phyloP scores from a whole-genome alignment of 352 stramenopile genomes.

The Phytophthora idaei region DNA sequence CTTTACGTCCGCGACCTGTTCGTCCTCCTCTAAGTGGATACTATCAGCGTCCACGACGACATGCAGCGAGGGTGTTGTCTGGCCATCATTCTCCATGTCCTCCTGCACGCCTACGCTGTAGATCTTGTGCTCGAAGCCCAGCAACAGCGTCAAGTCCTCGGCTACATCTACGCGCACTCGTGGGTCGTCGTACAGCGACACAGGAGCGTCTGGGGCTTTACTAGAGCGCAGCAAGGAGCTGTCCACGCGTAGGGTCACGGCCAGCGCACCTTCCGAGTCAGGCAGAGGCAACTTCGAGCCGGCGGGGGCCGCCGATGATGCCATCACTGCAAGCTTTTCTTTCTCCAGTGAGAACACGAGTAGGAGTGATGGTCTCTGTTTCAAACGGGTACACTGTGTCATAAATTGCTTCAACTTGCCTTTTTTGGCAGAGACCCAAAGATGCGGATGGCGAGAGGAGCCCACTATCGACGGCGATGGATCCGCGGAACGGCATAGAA shows the following conservation, averaged over 20 bases:
- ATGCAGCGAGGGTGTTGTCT: conserved; percentile 6
- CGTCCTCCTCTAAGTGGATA: conserved; percentile 47
- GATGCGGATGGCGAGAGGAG: conserved; percentile 14
- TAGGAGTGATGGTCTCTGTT: conserved; percentile 19
- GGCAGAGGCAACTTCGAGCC: conserved; percentile 5
- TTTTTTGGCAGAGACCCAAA: conserved; percentile 10
- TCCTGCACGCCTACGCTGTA: conserved; percentile 34
- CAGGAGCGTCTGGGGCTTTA: conserved; percentile 5
- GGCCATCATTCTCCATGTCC: conserved; percentile 25
- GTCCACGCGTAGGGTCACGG: conserved; percentile 34
- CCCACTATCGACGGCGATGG: conserved; percentile 12
- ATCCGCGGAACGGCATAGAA: conserved; percentile 28
- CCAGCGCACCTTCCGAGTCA: conserved; percentile 22
- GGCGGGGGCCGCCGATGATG: conserved; percentile 17
- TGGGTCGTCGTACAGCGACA: conserved; percentile 51
- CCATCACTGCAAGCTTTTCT: conserved; percentile 13
- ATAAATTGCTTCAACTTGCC: conserved; percentile 11
- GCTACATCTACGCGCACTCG: conserved; percentile 61
- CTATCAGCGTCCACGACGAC: conserved; percentile 38
- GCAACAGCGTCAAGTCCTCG: conserved; percentile 47
- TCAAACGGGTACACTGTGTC: conserved; percentile 12
- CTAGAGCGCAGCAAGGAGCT: conserved; percentile 12
- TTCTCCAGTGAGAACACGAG: neutral
- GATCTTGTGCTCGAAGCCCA: conserved; percentile 47
- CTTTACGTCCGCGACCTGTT: conserved; percentile 65